Percentiles rank a stretch among this genome's conserved stretches.
Conservation (phyloP, 805 yeast species). For the Ogataea naganishii region DNA sequence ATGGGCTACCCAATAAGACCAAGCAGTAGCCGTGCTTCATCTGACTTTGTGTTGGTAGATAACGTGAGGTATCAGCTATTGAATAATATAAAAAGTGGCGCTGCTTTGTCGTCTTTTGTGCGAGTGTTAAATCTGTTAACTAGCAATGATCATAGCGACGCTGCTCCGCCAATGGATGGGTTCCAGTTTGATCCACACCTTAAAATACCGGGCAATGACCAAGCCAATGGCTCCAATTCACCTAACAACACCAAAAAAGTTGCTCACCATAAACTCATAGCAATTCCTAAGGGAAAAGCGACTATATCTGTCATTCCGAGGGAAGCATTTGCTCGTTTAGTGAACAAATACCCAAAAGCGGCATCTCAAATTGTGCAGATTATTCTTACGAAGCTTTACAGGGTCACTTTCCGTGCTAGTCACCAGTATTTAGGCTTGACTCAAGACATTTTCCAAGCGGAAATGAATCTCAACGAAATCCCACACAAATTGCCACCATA, state of each 20-base stretch:
- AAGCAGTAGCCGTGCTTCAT: constrained; percentile 22
- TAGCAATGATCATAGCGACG: no score
- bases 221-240: no score
- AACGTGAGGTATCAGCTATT: constrained; percentile 61
- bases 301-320: constrained; percentile 91
- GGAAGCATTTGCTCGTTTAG: constrained; percentile 66
- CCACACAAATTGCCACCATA: constrained; percentile 52
- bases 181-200: constrained; percentile 1
- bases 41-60: constrained; percentile 40
- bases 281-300: constrained; percentile 64
- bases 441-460: constrained; percentile 70
- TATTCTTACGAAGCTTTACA: constrained; percentile 75
- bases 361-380: constrained; percentile 93
- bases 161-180: neutral
- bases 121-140: constrained; percentile 73
- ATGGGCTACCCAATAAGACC: constrained; percentile 6
- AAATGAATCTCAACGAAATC: constrained; percentile 47
- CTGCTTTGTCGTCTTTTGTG: constrained; percentile 78
- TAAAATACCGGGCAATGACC: constrained; percentile 1
- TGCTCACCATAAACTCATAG: constrained; percentile 37
- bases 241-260: neutral
- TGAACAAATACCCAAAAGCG: constrained; percentile 72
- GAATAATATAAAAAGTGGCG: constrained; percentile 74
- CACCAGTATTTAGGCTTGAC: constrained; percentile 83
- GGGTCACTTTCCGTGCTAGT: constrained; percentile 88